Evolutionary conservation across 352 stramenopile genomes (phyloP).

Genomic region (Pythium plurisporium): DNA sequence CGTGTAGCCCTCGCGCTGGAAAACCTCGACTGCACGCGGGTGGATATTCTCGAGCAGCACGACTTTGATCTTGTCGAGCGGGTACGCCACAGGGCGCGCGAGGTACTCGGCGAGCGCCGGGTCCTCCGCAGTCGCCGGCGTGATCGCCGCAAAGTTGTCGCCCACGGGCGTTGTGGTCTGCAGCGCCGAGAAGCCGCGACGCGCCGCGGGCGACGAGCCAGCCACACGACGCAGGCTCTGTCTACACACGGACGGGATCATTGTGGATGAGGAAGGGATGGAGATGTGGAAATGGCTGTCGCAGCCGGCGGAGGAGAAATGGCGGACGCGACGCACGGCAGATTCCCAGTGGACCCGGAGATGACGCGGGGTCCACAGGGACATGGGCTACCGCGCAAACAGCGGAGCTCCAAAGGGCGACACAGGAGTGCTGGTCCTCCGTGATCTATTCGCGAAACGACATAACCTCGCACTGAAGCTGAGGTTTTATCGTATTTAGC

Average conservation of each 20-base stretch:
- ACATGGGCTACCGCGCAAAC: slow-evolving; percentile 22
- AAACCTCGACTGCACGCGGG: slow-evolving; percentile 66
- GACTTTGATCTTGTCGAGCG: slow-evolving; percentile 79
- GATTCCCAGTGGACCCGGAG: background rate
- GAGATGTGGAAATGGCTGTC: background rate
- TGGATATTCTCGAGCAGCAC: slow-evolving; percentile 85
- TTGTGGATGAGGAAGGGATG: slow-evolving; percentile 8
- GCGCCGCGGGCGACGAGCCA: slow-evolving; percentile 8
- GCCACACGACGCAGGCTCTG: slow-evolving; percentile 17
- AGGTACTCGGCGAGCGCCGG: slow-evolving; percentile 37
- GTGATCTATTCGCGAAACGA: background rate
- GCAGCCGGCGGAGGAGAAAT: no score
- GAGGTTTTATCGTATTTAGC: slow-evolving; percentile 3
- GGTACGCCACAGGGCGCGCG: slow-evolving; percentile 65
- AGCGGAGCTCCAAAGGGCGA: background rate
- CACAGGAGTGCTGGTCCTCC: slow-evolving; percentile 6
- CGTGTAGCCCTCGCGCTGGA: slow-evolving; percentile 71
- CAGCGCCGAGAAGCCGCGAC: slow-evolving; percentile 31
- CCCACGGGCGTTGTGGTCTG: slow-evolving; percentile 25
- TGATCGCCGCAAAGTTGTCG: slow-evolving; percentile 5
- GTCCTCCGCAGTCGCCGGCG: slow-evolving; percentile 7
- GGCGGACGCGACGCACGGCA: background rate
- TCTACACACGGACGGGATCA: slow-evolving; percentile 39
- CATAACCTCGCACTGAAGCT: slow-evolving; percentile 4
- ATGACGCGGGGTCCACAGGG: background rate